Conservation (phyloP, 306 rosid species). For the Mucuna pruriens region DNA sequence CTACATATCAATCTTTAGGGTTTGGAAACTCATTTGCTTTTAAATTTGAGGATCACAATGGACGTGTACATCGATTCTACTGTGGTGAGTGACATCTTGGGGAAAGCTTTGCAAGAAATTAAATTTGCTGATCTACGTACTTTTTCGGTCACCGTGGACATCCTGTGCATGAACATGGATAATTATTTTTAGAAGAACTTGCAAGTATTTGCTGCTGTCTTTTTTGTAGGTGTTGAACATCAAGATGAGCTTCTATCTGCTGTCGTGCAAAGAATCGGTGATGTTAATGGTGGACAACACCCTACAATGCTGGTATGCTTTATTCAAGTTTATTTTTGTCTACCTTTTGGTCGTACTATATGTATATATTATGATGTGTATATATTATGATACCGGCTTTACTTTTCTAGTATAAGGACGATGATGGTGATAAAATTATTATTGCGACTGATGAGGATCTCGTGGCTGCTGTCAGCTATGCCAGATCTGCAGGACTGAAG, state of each 20-base stretch:
- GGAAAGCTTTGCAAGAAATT: conserved; percentile 23
- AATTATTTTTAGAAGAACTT: not conserved
- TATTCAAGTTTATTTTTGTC: conserved; percentile 27
- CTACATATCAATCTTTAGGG: conserved; percentile 73
- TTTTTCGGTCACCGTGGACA: not conserved
- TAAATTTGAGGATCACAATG: conserved; percentile 86
- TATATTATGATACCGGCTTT: conserved; percentile 10
- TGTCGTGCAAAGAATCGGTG: conserved; percentile 66
- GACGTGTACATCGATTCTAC: conserved; percentile 83
- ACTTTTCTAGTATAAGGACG: conserved; percentile 77
- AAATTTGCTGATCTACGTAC: not conserved
- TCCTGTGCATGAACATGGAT: not conserved
- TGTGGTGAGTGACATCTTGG: conserved; percentile 65
- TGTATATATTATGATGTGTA: conserved; percentile 27
- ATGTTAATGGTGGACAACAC: conserved; percentile 52
- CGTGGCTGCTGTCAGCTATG: conserved; percentile 72
- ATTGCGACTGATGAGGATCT: conserved; percentile 77
- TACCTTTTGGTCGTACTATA: conserved; percentile 11
- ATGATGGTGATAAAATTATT: conserved; percentile 88
- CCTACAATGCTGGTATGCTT: conserved; percentile 69
- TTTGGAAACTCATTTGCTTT: conserved; percentile 78
- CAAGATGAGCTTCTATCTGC: conserved; percentile 76
- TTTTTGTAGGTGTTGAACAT: conserved; percentile 68
- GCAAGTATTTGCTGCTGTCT: not conserved
- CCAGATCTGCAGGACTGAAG: conserved; percentile 79